These are phyloP conservation scores for Drechslera avenae DNA, from an alignment of 2,329 filamentous ascomycete genomes.

Conservation along the genomic window DNA sequence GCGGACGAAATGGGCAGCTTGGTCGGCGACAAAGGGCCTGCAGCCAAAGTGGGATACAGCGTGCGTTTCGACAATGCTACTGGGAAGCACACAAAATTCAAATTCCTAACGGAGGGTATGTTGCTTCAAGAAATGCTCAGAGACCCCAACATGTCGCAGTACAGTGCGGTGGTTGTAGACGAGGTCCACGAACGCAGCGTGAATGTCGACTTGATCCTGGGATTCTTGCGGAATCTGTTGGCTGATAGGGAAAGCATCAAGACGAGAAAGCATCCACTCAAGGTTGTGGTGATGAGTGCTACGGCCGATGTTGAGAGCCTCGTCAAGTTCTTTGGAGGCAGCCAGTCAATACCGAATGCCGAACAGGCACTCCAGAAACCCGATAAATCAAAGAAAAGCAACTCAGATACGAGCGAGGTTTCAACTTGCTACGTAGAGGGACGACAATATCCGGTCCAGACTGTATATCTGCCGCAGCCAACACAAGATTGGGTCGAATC, in stretches of 20 bases:
- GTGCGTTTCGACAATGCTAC: conserved; percentile 91
- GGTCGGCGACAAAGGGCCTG: conserved; percentile 63
- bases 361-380: conserved; percentile 20
- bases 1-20: conserved; percentile 78
- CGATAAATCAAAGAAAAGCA: neutral
- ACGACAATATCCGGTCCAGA: conserved; percentile 82
- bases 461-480: conserved; percentile 73
- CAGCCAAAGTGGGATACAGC: conserved; percentile 81
- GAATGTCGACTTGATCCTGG: conserved; percentile 88
- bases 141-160: conserved; percentile 80
- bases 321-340: conserved; percentile 70
- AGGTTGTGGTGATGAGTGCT: conserved; percentile 95
- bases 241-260: conserved; percentile 70
- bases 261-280: conserved; percentile 65
- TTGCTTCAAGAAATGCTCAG: conserved; percentile 89
- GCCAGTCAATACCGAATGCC: conserved; percentile 4
- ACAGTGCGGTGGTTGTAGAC: conserved; percentile 90
- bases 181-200: conserved; percentile 96
- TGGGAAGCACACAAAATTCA: conserved; percentile 82
- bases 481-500: conserved; percentile 82
- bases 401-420: conserved; percentile 5
- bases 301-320: conserved; percentile 87
- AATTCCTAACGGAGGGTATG: conserved; percentile 96
- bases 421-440: conserved; percentile 76
- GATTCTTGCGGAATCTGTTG: conserved; percentile 82